Conservation (phyloP, 2,329 filamentous ascomycete genomes). For the Claviceps lovelessii region DNA sequence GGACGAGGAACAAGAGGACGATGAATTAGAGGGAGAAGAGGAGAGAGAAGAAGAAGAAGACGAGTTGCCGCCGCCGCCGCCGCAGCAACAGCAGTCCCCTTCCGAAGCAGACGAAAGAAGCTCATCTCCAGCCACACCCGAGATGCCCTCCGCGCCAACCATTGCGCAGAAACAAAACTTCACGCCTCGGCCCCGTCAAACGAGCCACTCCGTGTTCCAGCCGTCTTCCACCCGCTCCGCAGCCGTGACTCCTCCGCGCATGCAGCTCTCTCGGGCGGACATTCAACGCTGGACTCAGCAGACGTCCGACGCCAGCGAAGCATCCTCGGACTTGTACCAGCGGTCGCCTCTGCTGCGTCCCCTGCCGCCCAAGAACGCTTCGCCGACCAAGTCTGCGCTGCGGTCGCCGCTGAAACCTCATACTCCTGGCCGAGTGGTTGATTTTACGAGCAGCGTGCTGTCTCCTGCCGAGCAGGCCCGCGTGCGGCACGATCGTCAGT, state of each 20-base stretch:
- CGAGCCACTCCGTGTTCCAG: constrained; percentile 25
- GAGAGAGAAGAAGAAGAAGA: background rate
- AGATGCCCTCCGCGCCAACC: constrained; percentile 18
- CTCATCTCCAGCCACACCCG: constrained; percentile 18
- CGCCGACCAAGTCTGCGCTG: constrained; percentile 42
- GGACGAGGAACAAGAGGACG: background rate
- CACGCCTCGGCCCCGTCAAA: constrained; percentile 26
- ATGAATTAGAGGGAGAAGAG: too few species aligned
- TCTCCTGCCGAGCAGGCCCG: constrained; percentile 29
- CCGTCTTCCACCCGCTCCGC: constrained; percentile 15
- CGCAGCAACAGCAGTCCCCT: background rate
- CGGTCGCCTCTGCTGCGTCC: constrained; percentile 27
- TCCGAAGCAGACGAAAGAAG: background rate
- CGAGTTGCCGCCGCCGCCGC: background rate
- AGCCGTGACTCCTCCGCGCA: constrained; percentile 23
- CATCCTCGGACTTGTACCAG: constrained; percentile 19
- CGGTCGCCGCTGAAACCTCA: constrained; percentile 43
- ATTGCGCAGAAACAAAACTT: constrained; percentile 36
- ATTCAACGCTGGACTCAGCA: constrained; percentile 28
- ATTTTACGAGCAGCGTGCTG: constrained; percentile 38
- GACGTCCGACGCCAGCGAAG: constrained; percentile 23
- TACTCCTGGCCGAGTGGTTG: constrained; percentile 43
- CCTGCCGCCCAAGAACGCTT: constrained; percentile 35
- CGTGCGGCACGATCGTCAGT: constrained; percentile 17
- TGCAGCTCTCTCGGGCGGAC: constrained; percentile 27